Evolutionary conservation across 768 basidiomycete species (phyloP).

Genomic region (Hygrophorus pudorinus): DNA sequence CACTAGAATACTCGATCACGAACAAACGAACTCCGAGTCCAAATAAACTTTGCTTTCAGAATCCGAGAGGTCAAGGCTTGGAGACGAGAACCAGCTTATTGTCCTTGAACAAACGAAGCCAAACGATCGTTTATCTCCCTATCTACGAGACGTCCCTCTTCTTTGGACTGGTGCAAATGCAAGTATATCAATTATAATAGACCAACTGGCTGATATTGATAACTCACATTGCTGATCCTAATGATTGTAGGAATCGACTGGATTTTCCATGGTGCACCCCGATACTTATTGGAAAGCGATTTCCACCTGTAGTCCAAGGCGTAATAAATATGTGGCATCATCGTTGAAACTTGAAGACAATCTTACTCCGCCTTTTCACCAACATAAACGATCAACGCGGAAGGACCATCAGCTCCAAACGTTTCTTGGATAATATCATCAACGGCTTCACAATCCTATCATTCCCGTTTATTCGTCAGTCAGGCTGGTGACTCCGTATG

Average conservation of each 20-base stretch:
- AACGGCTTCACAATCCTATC: constrained; percentile 55
- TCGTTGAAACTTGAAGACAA: background rate
- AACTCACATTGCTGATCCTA: constrained; percentile 44
- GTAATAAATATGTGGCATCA: background rate
- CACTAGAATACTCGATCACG: constrained; percentile 15
- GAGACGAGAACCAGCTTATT: background rate
- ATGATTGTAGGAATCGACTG: constrained; percentile 58
- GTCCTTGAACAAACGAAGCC: constrained; percentile 18
- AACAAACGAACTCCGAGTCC: too few relatives aligned
- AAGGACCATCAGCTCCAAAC: constrained; percentile 39
- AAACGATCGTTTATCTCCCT: constrained; percentile 25
- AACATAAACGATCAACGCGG: constrained; percentile 57
- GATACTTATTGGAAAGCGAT: constrained; percentile 42
- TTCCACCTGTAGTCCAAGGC: constrained; percentile 51
- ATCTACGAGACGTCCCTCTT: constrained; percentile 34
- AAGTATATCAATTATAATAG: background rate
- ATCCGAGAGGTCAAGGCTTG: background rate
- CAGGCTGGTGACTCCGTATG: background rate
- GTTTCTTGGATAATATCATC: constrained; percentile 42
- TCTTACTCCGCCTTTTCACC: constrained; percentile 56
- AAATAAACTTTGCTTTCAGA: background rate
- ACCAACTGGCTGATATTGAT: constrained; percentile 5
- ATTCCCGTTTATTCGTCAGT: background rate
- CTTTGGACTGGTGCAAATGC: constrained; percentile 22
- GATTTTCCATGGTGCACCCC: constrained; percentile 54